These are phyloP conservation scores for Acanthamoeba culbertsoni DNA, from an alignment of 208 protist genomes.

Conservation along the genomic window DNA sequence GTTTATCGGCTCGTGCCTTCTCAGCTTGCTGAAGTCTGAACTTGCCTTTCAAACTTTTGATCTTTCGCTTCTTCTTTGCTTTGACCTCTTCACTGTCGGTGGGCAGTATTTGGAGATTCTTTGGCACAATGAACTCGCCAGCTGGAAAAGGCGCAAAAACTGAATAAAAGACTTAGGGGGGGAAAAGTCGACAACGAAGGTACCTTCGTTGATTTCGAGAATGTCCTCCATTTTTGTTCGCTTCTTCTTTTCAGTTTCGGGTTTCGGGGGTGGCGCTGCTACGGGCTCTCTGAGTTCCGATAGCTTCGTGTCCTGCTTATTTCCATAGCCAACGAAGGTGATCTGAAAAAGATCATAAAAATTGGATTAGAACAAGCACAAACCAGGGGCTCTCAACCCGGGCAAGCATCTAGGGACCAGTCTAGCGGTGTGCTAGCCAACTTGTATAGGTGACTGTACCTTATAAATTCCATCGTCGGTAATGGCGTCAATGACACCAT, in stretches of 20 bases:
- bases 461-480: neutral
- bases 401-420: too few relatives aligned
- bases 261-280: neutral
- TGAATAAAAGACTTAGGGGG: neutral
- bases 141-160: neutral
- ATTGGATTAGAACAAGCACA: neutral
- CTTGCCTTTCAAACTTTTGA: conserved; percentile 55
- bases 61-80: conserved; percentile 53
- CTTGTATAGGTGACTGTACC: neutral
- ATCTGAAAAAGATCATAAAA: neutral
- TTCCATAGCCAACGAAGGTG: conserved; percentile 45
- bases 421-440: too few relatives aligned
- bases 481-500: neutral
- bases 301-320: neutral
- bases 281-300: neutral
- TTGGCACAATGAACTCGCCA: neutral
- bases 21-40: neutral
- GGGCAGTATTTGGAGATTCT: conserved; percentile 39
- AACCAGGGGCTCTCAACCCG: neutral
- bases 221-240: neutral
- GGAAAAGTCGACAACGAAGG: neutral
- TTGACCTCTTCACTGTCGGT: conserved; percentile 15
- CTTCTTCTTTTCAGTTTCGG: neutral
- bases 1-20: neutral
- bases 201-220: neutral